Evolutionary conservation across 78 protist genomes (phyloP).

Genomic region (Polysphondylium violaceum): DNA sequence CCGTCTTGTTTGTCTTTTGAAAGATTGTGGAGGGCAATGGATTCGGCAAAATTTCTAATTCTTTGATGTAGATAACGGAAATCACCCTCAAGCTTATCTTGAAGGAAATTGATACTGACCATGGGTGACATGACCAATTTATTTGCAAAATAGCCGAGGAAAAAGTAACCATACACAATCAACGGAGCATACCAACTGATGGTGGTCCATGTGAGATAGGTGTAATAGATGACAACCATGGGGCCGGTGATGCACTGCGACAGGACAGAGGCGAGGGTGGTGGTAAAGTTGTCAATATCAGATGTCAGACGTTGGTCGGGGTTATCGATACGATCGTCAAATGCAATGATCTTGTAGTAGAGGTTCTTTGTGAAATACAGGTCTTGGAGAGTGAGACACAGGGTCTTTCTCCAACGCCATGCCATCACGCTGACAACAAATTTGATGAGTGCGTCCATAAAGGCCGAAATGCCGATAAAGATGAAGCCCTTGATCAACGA

Average conservation of each 20-base stretch:
- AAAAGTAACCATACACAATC: conserved; percentile 61
- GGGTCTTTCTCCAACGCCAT: conserved; percentile 60
- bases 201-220: conserved; percentile 21
- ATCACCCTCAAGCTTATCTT: conserved; percentile 85
- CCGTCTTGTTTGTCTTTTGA: neutral
- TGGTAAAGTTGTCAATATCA: conserved; percentile 71
- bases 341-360: conserved; percentile 40
- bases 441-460: conserved; percentile 29
- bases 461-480: neutral
- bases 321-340: conserved; percentile 41
- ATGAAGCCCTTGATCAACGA: conserved; percentile 1
- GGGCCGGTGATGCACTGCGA: conserved; percentile 69
- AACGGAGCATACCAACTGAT: conserved; percentile 86
- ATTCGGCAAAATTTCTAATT: conserved; percentile 70
- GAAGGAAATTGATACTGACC: conserved; percentile 38
- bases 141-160: conserved; percentile 53
- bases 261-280: conserved; percentile 12
- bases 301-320: conserved; percentile 82
- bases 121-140: conserved; percentile 74
- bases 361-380: conserved; percentile 21
- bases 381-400: conserved; percentile 33
- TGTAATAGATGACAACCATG: conserved; percentile 57
- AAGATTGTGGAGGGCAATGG: conserved; percentile 70
- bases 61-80: conserved; percentile 82
- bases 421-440: conserved; percentile 8